Evolutionary conservation across 345 rosid genomes (phyloP), one percentile per base, ranked within the genome.

Genomic region (Eucalyptus sp.): DNA sequence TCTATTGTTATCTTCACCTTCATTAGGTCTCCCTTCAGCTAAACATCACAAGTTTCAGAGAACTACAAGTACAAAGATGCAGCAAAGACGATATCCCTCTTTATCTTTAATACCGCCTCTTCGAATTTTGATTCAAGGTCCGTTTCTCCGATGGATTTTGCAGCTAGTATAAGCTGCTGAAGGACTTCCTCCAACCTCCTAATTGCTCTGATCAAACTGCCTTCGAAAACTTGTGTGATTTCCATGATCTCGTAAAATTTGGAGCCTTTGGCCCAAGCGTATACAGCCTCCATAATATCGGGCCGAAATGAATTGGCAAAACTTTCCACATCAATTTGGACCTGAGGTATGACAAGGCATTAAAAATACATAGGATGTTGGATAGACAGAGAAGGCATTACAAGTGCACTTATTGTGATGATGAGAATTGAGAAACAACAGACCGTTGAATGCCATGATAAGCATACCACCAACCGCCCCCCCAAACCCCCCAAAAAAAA

Each of bases 261-360:
- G 7, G 99, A 98, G 80, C 99, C 99, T 90, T 92, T 96, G 20
- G 99, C 99, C 99, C 99, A 96, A n/a, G 99, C 96, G 86, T 97
- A 96, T 85, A 95, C 97, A n/a, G 97, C 98, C 91, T 98, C 99
- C 99, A 98, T 96, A 86, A 97, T 94, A 93, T 97, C 99, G 4
- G 97, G 96, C 90, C 99, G 94, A 92, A 96, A 98, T 37, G 99
- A 96, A 91, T 93, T 95, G 87, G 95, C 98, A 90, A 94, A 95
- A 90, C 91, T 91, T 92, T 97, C 99, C 81, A 96, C 97, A 87
- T 97, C 97, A 31, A 95, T 96, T 92, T 96, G 94, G 29, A 98
- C 98, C 99, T 98, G 93, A 86, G 41, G 54, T 29, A 89, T 5
- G 84, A 50, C 44, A 33, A 51, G 31, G 50, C 27, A 76, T 76